A percentile compares a stretch with the other conserved stretches of the same genome.
Conservation (phyloP, 106 monocot species). For the Dendrobium chrysotoxum region DNA sequence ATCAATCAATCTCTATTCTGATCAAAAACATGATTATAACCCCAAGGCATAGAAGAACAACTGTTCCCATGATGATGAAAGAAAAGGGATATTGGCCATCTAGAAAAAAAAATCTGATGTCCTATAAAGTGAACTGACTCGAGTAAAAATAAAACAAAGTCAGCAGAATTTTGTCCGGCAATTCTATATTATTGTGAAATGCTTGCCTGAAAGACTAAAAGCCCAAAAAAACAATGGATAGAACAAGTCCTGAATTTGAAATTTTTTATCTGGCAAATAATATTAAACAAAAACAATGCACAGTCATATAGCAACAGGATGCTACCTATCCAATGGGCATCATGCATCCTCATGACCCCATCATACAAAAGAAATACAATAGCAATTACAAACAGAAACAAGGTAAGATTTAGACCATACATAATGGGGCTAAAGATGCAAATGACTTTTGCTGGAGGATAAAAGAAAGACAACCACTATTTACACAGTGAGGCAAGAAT, state of each 20-base stretch:
- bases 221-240: too few relatives aligned
- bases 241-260: not conserved
- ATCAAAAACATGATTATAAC: too few relatives aligned
- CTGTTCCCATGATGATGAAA: too few relatives aligned
- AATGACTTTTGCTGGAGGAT: not conserved
- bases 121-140: too few relatives aligned
- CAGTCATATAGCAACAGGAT: not conserved
- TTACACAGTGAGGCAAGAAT: slow-evolving; percentile 78
- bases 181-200: not conserved
- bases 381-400: not conserved
- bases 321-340: not conserved
- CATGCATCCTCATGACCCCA: not conserved
- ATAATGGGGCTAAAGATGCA: not conserved
- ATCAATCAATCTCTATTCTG: too few relatives aligned
- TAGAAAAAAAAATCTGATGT: too few relatives aligned
- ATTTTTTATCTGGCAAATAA: not conserved
- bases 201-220: too few relatives aligned
- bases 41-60: too few relatives aligned
- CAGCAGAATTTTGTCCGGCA: not conserved
- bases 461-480: slow-evolving; percentile 17
- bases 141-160: not conserved
- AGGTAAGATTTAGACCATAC: not conserved
- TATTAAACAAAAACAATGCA: not conserved
- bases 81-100: too few relatives aligned
- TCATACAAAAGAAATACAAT: not conserved